Percentiles rank a stretch among this genome's conserved stretches.
phyloP scores from a whole-genome alignment of 179 eudicot genomes.

The Beta lomatogona region DNA sequence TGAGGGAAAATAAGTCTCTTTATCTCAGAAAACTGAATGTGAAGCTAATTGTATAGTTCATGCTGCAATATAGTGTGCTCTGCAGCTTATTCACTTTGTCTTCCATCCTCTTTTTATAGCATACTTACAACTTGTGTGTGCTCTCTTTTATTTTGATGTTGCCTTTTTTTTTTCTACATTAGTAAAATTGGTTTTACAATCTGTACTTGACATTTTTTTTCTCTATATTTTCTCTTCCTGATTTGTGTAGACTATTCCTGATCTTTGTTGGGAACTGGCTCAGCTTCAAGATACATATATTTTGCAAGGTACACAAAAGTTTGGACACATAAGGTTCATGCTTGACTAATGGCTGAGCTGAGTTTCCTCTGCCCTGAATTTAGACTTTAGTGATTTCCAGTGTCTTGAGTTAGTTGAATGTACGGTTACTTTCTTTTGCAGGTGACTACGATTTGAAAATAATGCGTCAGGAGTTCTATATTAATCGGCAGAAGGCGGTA shows the following conservation, averaged over 20 bases:
- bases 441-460: slow-evolving; percentile 99
- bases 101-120: neutral
- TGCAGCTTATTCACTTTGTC: neutral
- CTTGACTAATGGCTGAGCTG: neutral
- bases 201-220: slow-evolving; percentile 13
- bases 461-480: slow-evolving; percentile 97
- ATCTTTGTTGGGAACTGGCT: slow-evolving; percentile 97
- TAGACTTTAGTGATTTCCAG: neutral
- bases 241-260: slow-evolving; percentile 78
- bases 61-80: neutral
- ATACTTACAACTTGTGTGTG: neutral
- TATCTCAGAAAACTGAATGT: neutral
- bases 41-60: neutral
- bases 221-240: neutral
- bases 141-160: slow-evolving; percentile 1
- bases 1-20: neutral
- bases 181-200: neutral
- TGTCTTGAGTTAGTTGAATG: slow-evolving; percentile 1
- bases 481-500: slow-evolving; percentile 92
- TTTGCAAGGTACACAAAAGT: slow-evolving; percentile 70
- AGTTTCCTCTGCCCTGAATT: slow-evolving; percentile 1
- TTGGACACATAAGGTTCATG: slow-evolving; percentile 12
- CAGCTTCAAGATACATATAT: slow-evolving; percentile 99
- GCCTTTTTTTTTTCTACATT: neutral
- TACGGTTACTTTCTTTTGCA: slow-evolving; percentile 26